phyloP scores from a whole-genome alignment of 2,329 filamentous ascomycete genomes.

The Aspergillus floridensis region DNA sequence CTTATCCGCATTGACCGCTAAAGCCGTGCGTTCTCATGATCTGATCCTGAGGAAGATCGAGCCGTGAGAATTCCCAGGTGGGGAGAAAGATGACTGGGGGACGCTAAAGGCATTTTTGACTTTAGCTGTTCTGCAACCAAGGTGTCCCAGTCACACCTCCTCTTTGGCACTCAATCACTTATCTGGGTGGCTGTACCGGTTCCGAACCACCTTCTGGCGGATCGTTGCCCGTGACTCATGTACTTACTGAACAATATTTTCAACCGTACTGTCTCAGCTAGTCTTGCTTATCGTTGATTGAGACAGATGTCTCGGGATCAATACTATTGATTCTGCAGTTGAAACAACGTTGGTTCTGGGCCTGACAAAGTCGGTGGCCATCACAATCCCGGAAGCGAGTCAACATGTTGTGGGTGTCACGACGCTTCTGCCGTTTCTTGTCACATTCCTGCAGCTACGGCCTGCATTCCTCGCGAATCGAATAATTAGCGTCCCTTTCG shows the following conservation, averaged over 20 bases:
- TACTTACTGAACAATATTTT: background rate
- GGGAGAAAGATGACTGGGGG: background rate
- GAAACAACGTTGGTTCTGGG: background rate
- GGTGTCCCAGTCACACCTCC: slow-evolving; percentile 17
- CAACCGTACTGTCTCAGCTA: background rate
- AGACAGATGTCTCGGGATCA: background rate
- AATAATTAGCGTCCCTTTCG: slow-evolving; percentile 5
- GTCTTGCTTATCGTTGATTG: background rate
- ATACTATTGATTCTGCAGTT: background rate
- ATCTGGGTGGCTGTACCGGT: slow-evolving; percentile 4
- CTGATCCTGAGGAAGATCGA: background rate
- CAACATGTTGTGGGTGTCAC: slow-evolving; percentile 7
- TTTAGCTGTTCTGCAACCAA: slow-evolving; percentile 18
- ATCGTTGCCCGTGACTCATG: background rate
- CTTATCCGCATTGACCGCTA: background rate
- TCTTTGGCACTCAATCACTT: slow-evolving; percentile 7
- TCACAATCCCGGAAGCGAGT: background rate
- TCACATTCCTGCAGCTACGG: slow-evolving; percentile 17
- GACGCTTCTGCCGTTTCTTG: slow-evolving; percentile 12
- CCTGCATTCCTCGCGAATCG: too few relatives aligned
- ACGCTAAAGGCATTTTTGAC: background rate
- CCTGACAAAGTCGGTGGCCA: slow-evolving; percentile 4
- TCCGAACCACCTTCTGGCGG: background rate
- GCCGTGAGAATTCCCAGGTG: background rate
- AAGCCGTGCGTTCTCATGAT: slow-evolving; percentile 6